Evolutionary conservation across 306 rosid species (phyloP), one percentile per base, ranked within the genome.

Genomic region (Prunus fruticosa): DNA sequence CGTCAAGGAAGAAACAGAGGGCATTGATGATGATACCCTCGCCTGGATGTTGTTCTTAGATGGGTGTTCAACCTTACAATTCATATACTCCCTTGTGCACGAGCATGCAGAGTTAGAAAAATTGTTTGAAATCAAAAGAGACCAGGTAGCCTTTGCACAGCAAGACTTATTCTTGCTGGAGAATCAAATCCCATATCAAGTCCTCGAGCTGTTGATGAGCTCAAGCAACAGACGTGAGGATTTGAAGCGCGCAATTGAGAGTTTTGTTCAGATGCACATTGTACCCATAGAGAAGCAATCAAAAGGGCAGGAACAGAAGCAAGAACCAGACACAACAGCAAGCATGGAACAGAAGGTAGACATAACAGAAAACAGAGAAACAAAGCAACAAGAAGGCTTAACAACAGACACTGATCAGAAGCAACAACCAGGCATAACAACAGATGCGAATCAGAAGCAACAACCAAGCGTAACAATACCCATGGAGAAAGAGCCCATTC

Each of bases 111-210:
- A 12, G 6, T 12, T 67, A 1, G 1, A 25, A 18, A 11, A 30
- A 2, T 11, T 50, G 1, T 12, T 62, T 23, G 11, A 20, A 6
- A 46, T 73, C 20, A 73, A 79, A 32, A 3, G 13, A 0, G 79
- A 79, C 4, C 71, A 62, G 11, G 14, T 47, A 1, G 52, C 54
- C 30, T 56, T 74, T 11, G n/a, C 51, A 2, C 64, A 58, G n/a
- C 74, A 71, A 10, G 84, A 81, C 51, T 50, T 76, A 64, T 72
- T 81, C 65, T 71, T 81, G 78, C 78, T 81, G 30, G 85, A 81
- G 69, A 81, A 81, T 20, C 81, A 76, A 66, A 46, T 81, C 57
- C 81, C 85, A 10, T 81, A 28, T 20, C 6, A 38, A n/a, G 75
- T 71, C 19, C 81, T 81, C 51, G 8, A 45, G 15, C 25, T 68